phyloP scores from a whole-genome alignment of 148 eudicot species.

The Vaccinium vitisidaea region DNA sequence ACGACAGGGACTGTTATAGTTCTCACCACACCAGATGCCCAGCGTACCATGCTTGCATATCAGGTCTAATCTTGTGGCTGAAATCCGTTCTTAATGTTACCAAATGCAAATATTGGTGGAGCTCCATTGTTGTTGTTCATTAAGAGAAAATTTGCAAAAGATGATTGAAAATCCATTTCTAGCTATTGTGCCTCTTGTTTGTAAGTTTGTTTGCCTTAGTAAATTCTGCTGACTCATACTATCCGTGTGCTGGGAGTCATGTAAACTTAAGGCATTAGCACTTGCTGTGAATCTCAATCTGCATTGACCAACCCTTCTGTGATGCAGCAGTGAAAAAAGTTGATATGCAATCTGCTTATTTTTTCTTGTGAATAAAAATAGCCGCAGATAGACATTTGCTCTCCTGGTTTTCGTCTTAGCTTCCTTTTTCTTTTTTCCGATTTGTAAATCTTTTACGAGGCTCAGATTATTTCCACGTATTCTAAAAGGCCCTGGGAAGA shows the following conservation, averaged over 20 bases:
- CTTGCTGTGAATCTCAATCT: not conserved
- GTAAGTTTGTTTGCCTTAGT: not conserved
- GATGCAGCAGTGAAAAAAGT: not conserved
- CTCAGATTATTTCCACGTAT: not conserved
- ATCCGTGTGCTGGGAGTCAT: too few species aligned
- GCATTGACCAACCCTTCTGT: not conserved
- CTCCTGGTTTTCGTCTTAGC: not conserved
- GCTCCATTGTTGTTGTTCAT: not conserved
- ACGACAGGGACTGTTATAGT: constrained; percentile 98
- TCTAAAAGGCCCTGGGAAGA: not conserved
- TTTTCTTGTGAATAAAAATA: not conserved
- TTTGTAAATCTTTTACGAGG: not conserved
- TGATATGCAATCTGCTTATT: not conserved
- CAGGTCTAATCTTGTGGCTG: constrained; percentile 44
- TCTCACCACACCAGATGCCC: constrained; percentile 97
- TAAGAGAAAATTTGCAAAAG: not conserved
- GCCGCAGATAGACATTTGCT: not conserved
- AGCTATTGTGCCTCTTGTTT: too few species aligned
- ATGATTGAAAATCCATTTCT: not conserved
- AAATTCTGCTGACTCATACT: not conserved
- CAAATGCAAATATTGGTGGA: not conserved
- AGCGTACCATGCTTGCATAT: constrained; percentile 98
- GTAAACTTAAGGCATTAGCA: not conserved
- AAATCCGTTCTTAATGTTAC: constrained; percentile 4
- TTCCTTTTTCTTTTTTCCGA: not conserved